Evolutionary conservation across 805 yeast species (phyloP).

Genomic region (Lipomyces oligophaga): DNA sequence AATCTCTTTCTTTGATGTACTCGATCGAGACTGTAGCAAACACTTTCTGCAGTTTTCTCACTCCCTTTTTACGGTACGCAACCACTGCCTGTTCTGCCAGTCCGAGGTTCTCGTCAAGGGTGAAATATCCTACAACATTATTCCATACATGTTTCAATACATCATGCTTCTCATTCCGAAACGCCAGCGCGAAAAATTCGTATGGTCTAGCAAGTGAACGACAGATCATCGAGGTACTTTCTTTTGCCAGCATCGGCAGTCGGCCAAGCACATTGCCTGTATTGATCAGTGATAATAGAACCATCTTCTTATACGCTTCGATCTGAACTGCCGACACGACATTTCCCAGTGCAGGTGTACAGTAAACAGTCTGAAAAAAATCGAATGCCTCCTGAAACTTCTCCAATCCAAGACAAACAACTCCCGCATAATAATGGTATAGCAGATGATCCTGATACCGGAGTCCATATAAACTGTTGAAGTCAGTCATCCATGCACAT

Average conservation of each 20-base stretch:
- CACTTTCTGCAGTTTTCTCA: slow-evolving; percentile 11
- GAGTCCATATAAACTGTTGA: slow-evolving; percentile 10
- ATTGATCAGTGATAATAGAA: slow-evolving; percentile 15
- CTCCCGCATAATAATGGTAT: slow-evolving; percentile 27
- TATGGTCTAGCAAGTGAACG: slow-evolving; percentile 20
- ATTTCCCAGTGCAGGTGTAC: slow-evolving; percentile 6
- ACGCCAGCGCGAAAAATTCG: slow-evolving; percentile 18
- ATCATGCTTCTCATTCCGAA: slow-evolving; percentile 11
- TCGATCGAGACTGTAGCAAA: slow-evolving; percentile 19
- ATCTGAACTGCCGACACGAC: slow-evolving; percentile 17
- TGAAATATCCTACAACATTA: slow-evolving; percentile 8
- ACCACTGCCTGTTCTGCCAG: slow-evolving; percentile 13
- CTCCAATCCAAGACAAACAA: slow-evolving; percentile 11
- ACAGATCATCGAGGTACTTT: slow-evolving; percentile 3
- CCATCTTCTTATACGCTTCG: slow-evolving; percentile 22
- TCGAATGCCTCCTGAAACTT: slow-evolving; percentile 23
- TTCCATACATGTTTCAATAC: slow-evolving; percentile 17
- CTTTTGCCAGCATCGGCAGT: slow-evolving; percentile 15
- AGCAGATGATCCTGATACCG: slow-evolving; percentile 20
- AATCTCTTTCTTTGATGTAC: slow-evolving; percentile 12
- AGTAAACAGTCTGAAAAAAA: slow-evolving; percentile 13
- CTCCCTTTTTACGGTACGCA: slow-evolving; percentile 22
- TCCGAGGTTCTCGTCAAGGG: slow-evolving; percentile 19
- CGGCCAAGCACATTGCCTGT: slow-evolving; percentile 9
- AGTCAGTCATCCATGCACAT: slow-evolving; percentile 6